phyloP scores from a whole-genome alignment of 306 rosid genomes.

The Cotoneaster glaucophyllus region DNA sequence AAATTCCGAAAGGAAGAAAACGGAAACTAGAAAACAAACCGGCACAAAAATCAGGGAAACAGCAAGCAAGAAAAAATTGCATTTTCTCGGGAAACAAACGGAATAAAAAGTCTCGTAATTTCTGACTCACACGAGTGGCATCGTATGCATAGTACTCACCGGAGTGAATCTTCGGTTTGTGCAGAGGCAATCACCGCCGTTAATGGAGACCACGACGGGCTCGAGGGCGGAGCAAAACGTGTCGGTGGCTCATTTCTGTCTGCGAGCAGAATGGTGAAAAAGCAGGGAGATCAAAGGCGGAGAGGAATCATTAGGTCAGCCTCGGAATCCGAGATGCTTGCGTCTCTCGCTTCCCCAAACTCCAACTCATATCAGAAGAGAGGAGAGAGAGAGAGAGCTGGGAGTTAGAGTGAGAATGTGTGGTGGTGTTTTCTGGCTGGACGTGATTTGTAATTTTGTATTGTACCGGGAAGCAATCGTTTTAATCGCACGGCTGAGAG shows the following conservation, averaged over 20 bases:
- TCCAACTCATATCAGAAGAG: slow-evolving; percentile 33
- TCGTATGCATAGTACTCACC: slow-evolving; percentile 21
- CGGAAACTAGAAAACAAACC: not conserved
- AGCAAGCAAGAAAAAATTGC: not conserved
- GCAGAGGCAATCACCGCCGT: slow-evolving; percentile 18
- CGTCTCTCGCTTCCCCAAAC: slow-evolving; percentile 14
- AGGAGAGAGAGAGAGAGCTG: slow-evolving; percentile 4
- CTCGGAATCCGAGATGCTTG: slow-evolving; percentile 28
- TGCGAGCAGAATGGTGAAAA: slow-evolving; percentile 1
- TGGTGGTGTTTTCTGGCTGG: not conserved
- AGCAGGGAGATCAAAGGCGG: not conserved
- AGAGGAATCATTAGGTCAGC: slow-evolving; percentile 5
- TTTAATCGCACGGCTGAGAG: not conserved
- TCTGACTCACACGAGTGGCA: not conserved
- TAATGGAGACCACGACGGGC: slow-evolving; percentile 7
- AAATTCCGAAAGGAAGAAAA: not conserved
- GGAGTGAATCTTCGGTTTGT: not conserved
- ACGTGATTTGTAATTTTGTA: slow-evolving; percentile 15
- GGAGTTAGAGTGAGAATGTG: not conserved
- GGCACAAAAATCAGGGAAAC: not conserved
- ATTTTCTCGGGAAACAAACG: not conserved
- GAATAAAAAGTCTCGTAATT: not conserved
- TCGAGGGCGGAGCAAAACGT: slow-evolving; percentile 28
- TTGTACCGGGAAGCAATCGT: not conserved
- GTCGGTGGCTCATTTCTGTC: slow-evolving; percentile 56